Evolutionary conservation across 2,329 filamentous ascomycete genomes (phyloP).

Genomic region (Nemania sp.): DNA sequence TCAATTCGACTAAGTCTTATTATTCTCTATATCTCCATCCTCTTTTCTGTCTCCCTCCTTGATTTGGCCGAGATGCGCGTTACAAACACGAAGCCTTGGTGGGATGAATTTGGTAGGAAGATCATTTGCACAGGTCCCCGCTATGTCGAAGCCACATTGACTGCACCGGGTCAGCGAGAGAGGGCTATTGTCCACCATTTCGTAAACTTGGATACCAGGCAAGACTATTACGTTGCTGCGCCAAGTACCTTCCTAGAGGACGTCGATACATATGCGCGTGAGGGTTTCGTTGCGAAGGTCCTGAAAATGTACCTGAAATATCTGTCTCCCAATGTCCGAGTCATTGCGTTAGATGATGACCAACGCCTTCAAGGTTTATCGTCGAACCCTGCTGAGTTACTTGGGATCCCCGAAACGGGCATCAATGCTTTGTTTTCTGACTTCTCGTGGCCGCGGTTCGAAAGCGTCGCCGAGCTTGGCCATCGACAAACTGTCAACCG

Average conservation of each 20-base stretch:
- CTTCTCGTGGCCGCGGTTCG: background rate
- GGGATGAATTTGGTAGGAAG: slow-evolving; percentile 1
- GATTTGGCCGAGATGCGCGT: background rate
- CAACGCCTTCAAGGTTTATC: background rate
- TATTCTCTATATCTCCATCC: too few species aligned
- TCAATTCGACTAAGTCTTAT: too few species aligned
- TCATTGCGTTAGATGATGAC: slow-evolving; percentile 2
- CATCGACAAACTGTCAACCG: background rate
- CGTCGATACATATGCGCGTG: too few species aligned
- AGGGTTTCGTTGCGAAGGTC: background rate
- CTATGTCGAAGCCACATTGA: background rate
- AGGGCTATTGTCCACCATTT: too few species aligned
- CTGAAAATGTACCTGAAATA: background rate
- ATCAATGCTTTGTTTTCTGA: background rate
- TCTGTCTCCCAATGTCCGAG: background rate
- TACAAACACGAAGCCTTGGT: slow-evolving; percentile 9
- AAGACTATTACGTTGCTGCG: slow-evolving; percentile 1
- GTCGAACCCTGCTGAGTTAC: background rate
- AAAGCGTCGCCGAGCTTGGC: background rate
- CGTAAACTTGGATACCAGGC: background rate
- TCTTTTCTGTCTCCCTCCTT: too few species aligned
- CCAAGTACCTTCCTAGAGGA: background rate
- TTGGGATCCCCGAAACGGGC: background rate
- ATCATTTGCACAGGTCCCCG: background rate
- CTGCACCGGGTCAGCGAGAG: too few species aligned